phyloP scores from a whole-genome alignment of 257 asterid genomes.

The Scutellaria baicalensis region DNA sequence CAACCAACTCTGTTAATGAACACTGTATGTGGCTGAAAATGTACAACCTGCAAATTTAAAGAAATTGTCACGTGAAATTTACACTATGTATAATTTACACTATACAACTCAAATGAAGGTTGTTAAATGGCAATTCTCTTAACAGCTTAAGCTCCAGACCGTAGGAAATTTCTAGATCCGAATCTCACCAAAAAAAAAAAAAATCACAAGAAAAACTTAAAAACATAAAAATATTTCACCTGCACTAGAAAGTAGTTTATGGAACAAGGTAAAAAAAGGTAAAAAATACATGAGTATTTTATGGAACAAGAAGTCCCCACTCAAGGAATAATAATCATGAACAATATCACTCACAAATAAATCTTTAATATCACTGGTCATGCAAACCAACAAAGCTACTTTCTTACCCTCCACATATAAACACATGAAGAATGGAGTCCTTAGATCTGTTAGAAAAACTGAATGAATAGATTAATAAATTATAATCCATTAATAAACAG shows the following conservation, averaged over 20 bases:
- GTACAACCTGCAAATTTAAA: constrained; percentile 66
- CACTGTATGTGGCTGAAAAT: constrained; percentile 90
- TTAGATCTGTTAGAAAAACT: not conserved
- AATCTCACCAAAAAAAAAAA: not conserved
- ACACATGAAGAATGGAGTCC: not conserved
- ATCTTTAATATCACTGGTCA: no score
- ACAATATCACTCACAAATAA: no score
- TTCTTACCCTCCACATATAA: not conserved
- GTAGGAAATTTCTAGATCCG: not conserved
- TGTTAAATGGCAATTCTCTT: not conserved
- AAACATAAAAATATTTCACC: not conserved
- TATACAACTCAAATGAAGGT: not conserved
- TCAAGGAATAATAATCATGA: no score
- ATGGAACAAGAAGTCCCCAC: no score
- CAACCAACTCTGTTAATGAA: constrained; percentile 76
- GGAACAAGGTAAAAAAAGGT: no score
- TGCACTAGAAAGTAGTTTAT: no score
- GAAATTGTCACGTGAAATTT: constrained; percentile 1
- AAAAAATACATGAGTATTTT: no score
- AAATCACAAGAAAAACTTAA: not conserved
- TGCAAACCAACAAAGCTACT: no score
- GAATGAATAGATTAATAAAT: not conserved
- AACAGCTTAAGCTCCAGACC: not conserved
- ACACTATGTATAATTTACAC: not conserved
- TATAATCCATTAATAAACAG: not conserved